A percentile compares a stretch with the other conserved stretches of the same genome.
phyloP scores from a whole-genome alignment of 164 flowering plant species.

The Aristolochia contorta region DNA sequence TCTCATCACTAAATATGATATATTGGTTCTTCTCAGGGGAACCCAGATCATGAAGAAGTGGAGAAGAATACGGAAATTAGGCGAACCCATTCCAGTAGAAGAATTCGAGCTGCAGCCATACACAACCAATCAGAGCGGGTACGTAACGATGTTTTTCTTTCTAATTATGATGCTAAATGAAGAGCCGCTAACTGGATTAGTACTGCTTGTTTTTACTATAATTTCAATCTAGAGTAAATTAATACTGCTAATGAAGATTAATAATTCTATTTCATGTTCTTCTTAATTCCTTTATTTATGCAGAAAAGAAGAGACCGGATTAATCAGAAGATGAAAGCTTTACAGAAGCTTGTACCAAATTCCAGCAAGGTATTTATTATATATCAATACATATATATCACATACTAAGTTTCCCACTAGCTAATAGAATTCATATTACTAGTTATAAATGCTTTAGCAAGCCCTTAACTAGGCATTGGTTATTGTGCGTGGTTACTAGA shows the following conservation, averaged over 20 bases:
- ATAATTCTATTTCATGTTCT: neutral
- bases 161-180: neutral
- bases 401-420: neutral
- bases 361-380: slow-evolving; percentile 39
- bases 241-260: neutral
- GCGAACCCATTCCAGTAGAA: slow-evolving; percentile 31
- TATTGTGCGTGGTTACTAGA: slow-evolving; percentile 19
- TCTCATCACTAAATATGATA: neutral
- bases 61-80: slow-evolving; percentile 24
- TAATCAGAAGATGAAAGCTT: slow-evolving; percentile 62
- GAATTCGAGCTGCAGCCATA: slow-evolving; percentile 48
- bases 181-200: neutral
- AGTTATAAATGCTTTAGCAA: neutral
- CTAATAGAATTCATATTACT: too few species aligned
- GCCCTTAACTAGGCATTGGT: neutral
- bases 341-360: slow-evolving; percentile 68
- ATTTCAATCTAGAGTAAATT: neutral
- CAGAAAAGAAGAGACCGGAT: slow-evolving; percentile 60
- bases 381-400: neutral
- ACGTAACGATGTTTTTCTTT: neutral
- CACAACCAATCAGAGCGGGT: slow-evolving; percentile 76
- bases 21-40: slow-evolving; percentile 21
- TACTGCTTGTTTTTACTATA: neutral
- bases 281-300: neutral
- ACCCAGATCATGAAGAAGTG: slow-evolving; percentile 31